These are phyloP conservation scores for Fraxinus platypoda DNA, from an alignment of 305 asterid species.

Conservation along the genomic window DNA sequence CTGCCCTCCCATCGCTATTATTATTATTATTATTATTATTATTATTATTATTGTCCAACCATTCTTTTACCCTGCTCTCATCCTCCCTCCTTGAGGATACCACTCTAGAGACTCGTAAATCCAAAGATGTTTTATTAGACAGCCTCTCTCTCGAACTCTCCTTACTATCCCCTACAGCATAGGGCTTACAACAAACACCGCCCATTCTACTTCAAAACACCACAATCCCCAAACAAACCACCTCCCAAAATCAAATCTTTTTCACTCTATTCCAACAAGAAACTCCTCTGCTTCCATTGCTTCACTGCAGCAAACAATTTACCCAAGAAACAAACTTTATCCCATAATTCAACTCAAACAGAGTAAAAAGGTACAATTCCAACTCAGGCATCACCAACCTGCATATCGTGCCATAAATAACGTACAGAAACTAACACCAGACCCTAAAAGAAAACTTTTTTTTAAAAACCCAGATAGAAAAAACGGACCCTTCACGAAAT, in stretches of 20 bases:
- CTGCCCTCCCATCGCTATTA: constrained; percentile 51
- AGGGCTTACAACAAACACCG: constrained; percentile 73
- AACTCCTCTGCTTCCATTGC: constrained; percentile 47
- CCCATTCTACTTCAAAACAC: constrained; percentile 56
- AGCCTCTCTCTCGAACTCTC: constrained; percentile 34
- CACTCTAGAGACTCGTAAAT: constrained; percentile 43
- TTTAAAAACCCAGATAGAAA: not conserved
- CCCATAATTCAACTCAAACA: constrained; percentile 31
- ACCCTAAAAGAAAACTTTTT: constrained; percentile 9
- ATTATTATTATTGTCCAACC: constrained; percentile 43
- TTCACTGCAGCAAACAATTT: constrained; percentile 32
- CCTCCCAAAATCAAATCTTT: constrained; percentile 38
- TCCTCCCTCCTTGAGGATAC: constrained; percentile 70
- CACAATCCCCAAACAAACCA: constrained; percentile 40
- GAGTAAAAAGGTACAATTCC: constrained; percentile 15
- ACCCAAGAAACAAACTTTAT: constrained; percentile 37
- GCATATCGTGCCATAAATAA: constrained; percentile 3
- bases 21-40: constrained; percentile 22
- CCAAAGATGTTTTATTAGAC: constrained; percentile 47
- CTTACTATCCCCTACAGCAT: constrained; percentile 69
- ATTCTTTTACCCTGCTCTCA: constrained; percentile 50
- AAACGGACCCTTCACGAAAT: constrained; percentile 8
- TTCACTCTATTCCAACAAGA: constrained; percentile 26
- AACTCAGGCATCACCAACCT: constrained; percentile 25
- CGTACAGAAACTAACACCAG: constrained; percentile 17